Evolutionary conservation across 148 eudicot genomes (phyloP).

Genomic region (Limonium bicolor): DNA sequence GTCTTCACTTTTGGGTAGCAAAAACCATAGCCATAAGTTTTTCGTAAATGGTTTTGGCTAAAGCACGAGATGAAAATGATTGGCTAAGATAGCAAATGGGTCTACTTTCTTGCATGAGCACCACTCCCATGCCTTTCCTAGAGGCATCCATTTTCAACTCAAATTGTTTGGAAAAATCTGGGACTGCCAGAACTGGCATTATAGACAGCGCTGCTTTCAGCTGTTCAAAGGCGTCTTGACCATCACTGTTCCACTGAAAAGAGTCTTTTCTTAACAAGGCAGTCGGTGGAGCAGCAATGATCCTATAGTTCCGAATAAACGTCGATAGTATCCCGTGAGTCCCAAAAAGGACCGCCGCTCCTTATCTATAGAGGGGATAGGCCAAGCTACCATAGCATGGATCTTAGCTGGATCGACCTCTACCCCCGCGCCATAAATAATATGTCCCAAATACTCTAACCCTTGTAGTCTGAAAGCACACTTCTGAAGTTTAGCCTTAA

Average conservation of each 20-base stretch:
- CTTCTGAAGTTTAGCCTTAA: background rate
- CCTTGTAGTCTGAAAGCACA: background rate
- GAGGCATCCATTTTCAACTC: too few species aligned
- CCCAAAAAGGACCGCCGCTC: too few species aligned
- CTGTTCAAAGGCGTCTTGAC: background rate
- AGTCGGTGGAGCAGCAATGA: background rate
- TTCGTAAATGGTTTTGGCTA: too few species aligned
- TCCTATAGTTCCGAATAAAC: background rate
- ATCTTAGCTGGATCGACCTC: background rate
- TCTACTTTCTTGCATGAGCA: too few species aligned
- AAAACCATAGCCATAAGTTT: too few species aligned
- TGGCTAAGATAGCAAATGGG: too few species aligned
- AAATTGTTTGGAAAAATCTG: background rate
- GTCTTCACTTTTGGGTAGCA: too few species aligned
- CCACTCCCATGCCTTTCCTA: too few species aligned
- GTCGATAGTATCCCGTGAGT: too few species aligned
- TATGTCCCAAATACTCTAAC: slow-evolving; percentile 1
- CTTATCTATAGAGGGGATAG: background rate
- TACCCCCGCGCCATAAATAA: background rate
- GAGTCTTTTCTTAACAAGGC: background rate
- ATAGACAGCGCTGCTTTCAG: background rate
- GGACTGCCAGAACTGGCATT: background rate
- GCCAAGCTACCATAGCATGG: background rate
- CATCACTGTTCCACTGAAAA: background rate
- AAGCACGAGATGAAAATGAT: too few species aligned